A percentile compares a stretch with the other conserved stretches of the same genome.
Evolutionary conservation across 495 filamentous ascomycete species (phyloP).

Genomic region (Aspergillus panamensis): DNA sequence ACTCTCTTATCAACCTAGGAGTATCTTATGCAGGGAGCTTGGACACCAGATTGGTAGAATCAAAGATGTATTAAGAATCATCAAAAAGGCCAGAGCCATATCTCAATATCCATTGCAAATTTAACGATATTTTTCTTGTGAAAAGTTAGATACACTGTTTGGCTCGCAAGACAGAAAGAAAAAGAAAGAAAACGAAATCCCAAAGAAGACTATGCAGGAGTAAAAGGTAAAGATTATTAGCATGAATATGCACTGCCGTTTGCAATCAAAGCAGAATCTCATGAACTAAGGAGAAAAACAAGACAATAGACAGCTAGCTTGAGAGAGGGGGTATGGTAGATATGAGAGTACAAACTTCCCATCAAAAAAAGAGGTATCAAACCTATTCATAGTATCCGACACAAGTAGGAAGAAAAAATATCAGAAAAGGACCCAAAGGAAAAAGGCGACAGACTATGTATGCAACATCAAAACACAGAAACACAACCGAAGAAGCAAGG

Average conservation of each 20-base stretch:
- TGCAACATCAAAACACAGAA: constrained; percentile 1
- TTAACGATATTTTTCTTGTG: background rate
- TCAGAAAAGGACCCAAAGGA: constrained; percentile 3
- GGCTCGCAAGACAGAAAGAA: background rate
- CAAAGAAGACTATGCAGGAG: background rate
- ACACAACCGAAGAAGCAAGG: background rate
- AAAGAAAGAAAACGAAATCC: background rate
- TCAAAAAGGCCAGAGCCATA: background rate
- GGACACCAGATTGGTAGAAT: too few relatives aligned
- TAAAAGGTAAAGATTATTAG: background rate
- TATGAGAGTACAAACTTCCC: constrained; percentile 23
- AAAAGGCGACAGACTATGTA: constrained; percentile 5
- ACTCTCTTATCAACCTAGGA: too few relatives aligned
- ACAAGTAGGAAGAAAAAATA: constrained; percentile 8
- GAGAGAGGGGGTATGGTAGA: constrained; percentile 25
- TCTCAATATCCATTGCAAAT: background rate
- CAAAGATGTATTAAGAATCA: too few relatives aligned
- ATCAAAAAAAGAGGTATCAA: constrained; percentile 19
- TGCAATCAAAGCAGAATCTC: constrained; percentile 3
- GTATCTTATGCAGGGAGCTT: too few relatives aligned
- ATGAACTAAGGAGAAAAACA: constrained; percentile 7
- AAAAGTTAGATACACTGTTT: background rate
- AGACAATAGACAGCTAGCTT: constrained; percentile 2
- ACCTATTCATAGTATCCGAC: constrained; percentile 14
- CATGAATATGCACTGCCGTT: background rate